Evolutionary conservation across 306 rosid genomes (phyloP), one percentile per base, ranked within the genome.

Genomic region (Ammopiptanthus mongolicus): DNA sequence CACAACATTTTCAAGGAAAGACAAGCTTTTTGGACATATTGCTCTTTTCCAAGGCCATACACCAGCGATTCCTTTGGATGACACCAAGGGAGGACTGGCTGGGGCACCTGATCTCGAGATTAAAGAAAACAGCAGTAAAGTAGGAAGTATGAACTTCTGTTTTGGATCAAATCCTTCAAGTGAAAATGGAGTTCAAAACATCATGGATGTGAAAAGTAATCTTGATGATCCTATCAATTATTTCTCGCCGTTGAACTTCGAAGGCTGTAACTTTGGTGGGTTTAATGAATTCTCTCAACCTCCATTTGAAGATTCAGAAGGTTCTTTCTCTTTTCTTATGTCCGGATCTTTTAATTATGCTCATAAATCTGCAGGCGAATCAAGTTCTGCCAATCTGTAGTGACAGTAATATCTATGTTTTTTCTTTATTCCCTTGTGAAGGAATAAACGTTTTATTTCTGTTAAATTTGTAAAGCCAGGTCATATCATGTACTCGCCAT

Each of bases 1-100:
- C 78, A 96, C 99, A n/a, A 96, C 99, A 76, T 96, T 96, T 86
- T 96, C 99, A 7, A 89, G 99, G 87, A 96, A 96, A 82, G 99
- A 96, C 90, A 96, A 96, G 89, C 99, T 96, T 63, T 96, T 96
- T 44, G 99, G 99, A 47, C 99, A 96, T 82, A 92, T 96, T 80
- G 89, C 99, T 17, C 92, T 96, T 11, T 96, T 96, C 82, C 98
- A 96, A 83, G 98, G 99, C 41, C 99, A 96, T 83, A 96, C 98
- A 47, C 99, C 99, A 3, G 99, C 98, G 1, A 92, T 96, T 73
- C 92, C 98, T 18, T 63, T 78, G 8, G 99, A 96, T 3, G 97
- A 95, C 21, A 31, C 83, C 1, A 95, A 85, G 83, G 87, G 67
- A 80, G 87, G 67, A 81, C 80, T 22, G 5, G 69, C 46, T 0